phyloP scores from a whole-genome alignment of 2,329 filamentous ascomycete genomes.

The Scorias spongiosa region DNA sequence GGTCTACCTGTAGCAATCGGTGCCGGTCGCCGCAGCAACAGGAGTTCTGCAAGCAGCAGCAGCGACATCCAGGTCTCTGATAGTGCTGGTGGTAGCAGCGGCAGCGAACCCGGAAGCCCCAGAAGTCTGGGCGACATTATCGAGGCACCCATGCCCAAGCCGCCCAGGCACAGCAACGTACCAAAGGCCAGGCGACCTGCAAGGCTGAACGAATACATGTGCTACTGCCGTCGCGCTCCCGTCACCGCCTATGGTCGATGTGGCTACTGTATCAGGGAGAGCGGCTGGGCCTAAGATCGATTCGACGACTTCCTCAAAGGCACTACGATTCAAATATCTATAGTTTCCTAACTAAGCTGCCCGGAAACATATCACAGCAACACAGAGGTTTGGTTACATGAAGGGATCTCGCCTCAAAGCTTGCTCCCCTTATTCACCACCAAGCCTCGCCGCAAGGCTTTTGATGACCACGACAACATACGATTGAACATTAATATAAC shows the following conservation, averaged over 20 bases:
- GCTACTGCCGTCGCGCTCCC: slow-evolving; percentile 21
- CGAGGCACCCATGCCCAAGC: slow-evolving; percentile 18
- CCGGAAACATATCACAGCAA: background rate
- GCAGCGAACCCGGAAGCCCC: slow-evolving; percentile 36
- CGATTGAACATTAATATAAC: too few relatives aligned
- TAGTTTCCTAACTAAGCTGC: too few relatives aligned
- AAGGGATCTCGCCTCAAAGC: background rate
- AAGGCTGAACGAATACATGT: slow-evolving; percentile 12
- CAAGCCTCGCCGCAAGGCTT: background rate
- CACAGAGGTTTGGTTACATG: background rate
- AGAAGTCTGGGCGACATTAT: slow-evolving; percentile 31
- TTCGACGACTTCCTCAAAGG: background rate
- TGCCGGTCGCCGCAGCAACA: slow-evolving; percentile 37
- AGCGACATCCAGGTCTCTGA: slow-evolving; percentile 18
- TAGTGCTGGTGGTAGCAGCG: slow-evolving; percentile 38
- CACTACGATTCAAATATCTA: background rate
- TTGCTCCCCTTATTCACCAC: background rate
- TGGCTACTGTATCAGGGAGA: slow-evolving; percentile 26
- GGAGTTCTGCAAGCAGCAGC: slow-evolving; percentile 28
- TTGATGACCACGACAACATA: background rate
- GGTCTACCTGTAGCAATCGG: slow-evolving; percentile 50
- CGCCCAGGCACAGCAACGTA: slow-evolving; percentile 9
- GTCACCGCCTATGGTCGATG: slow-evolving; percentile 28
- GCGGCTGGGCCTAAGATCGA: slow-evolving; percentile 20
- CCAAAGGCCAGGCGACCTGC: slow-evolving; percentile 1